phyloP scores from a whole-genome alignment of 805 yeast species.

The Saturnispora hagleri region DNA sequence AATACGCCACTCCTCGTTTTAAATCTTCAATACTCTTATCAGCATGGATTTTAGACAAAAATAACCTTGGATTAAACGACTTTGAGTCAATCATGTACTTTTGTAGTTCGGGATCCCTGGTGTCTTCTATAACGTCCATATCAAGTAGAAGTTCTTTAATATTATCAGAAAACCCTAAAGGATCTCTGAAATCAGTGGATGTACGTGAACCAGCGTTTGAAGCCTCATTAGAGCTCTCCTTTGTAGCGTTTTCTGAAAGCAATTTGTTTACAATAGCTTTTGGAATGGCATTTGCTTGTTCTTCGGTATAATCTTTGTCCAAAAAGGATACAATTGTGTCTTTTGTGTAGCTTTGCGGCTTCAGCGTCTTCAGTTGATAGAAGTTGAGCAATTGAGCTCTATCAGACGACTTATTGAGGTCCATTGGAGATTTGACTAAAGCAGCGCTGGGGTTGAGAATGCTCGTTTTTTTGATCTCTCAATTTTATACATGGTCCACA shows the following conservation, averaged over 20 bases:
- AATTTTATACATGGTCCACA: neutral
- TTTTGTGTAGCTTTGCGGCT: conserved; percentile 28
- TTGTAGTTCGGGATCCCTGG: conserved; percentile 28
- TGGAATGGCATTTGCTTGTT: conserved; percentile 15
- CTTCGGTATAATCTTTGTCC: conserved; percentile 13
- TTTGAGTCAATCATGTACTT: conserved; percentile 48
- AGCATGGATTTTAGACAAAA: conserved; percentile 46
- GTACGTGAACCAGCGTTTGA: neutral
- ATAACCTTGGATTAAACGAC: conserved; percentile 47
- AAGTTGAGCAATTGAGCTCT: conserved; percentile 20
- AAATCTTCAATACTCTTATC: conserved; percentile 46
- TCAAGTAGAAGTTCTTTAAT: conserved; percentile 35
- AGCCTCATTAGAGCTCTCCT: neutral
- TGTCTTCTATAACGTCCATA: conserved; percentile 31
- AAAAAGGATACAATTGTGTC: conserved; percentile 17
- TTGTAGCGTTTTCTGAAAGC: conserved; percentile 14
- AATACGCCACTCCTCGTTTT: conserved; percentile 35
- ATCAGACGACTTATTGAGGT: conserved; percentile 9
- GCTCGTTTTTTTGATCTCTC: neutral
- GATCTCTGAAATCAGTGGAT: conserved; percentile 31
- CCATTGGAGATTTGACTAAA: conserved; percentile 1
- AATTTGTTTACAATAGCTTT: conserved; percentile 20
- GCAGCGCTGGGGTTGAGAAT: neutral
- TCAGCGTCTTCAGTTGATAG: conserved; percentile 36
- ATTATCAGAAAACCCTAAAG: conserved; percentile 44